Evolutionary conservation across 768 basidiomycete species (phyloP).

Genomic region (Russula foetens): DNA sequence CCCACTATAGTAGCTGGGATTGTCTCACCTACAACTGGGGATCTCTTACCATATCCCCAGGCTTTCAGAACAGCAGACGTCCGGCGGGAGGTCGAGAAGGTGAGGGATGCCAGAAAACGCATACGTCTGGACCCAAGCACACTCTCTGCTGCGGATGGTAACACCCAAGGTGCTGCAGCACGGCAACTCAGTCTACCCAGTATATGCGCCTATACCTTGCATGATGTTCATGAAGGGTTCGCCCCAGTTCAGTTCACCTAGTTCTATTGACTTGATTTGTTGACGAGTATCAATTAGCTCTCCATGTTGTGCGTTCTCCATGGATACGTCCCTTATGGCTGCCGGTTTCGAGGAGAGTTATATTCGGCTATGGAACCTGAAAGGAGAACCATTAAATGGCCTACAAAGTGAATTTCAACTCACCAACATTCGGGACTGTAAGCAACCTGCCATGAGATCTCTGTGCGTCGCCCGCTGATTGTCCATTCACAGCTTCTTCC

Average conservation of each 20-base stretch:
- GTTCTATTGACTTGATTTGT: not conserved
- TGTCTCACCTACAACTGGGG: slow-evolving; percentile 55
- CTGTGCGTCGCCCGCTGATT: not conserved
- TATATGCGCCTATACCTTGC: slow-evolving; percentile 90
- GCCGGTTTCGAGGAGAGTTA: slow-evolving; percentile 95
- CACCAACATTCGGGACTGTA: slow-evolving; percentile 62
- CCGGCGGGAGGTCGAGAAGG: slow-evolving; percentile 80
- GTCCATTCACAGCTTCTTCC: slow-evolving; percentile 40
- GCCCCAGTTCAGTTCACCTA: slow-evolving; percentile 23
- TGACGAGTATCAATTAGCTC: slow-evolving; percentile 38
- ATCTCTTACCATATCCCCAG: slow-evolving; percentile 74
- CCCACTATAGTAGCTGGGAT: slow-evolving; percentile 46
- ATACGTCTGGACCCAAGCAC: slow-evolving; percentile 81
- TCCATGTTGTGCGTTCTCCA: slow-evolving; percentile 83
- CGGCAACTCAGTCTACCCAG: slow-evolving; percentile 74
- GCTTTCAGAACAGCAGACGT: slow-evolving; percentile 83
- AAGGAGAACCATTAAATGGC: slow-evolving; percentile 80
- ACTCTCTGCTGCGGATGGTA: slow-evolving; percentile 47
- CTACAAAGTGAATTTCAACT: slow-evolving; percentile 67
- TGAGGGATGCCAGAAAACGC: slow-evolving; percentile 85
- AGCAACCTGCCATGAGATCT: slow-evolving; percentile 29
- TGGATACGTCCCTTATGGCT: slow-evolving; percentile 86
- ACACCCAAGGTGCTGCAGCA: slow-evolving; percentile 49
- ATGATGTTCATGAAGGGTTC: slow-evolving; percentile 93
- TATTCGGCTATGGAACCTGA: slow-evolving; percentile 89